Evolutionary conservation across 2,329 filamentous ascomycete species (phyloP), one percentile per base, ranked within the genome.

Genomic region (Fusarium falciforme): DNA sequence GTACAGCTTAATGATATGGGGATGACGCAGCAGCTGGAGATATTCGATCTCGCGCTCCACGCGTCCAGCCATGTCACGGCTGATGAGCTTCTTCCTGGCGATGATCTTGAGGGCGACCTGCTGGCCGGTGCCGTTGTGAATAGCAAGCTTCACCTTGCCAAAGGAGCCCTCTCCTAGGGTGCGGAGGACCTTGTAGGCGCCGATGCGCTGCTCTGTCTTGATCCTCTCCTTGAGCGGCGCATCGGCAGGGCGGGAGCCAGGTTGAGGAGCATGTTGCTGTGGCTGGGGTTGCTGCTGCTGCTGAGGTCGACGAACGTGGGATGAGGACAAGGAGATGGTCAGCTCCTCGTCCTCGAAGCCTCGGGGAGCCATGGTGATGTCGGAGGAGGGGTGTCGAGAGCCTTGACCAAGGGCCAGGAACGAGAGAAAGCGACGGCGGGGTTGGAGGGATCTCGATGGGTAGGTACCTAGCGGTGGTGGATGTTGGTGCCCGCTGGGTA

Each of bases 31-130:
- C 70, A 99, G 87, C 85, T 99, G 96, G 73, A 99, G 89, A 82
- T 99, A 99, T 83, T 98, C 95, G 78, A 99, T 99, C 87, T 99
- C 96, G 77, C 96, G 91, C 87, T 99, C 96, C 73, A 99, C 97
- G 70, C 96, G 91, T 70, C 96, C 96, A 62, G 97, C 95, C 96
- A 99, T 98, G 84, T 99, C 96, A 80, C 96, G 90, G 77, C 95
- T 98, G 78, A 98, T 94, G 80, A 99, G 89, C 87, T 98, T 97
- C 87, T 96, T 96, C 76, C 96, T 91, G 47, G 95, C 94, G 80
- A 99, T 99, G 81, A 98, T 98, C 88, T 99, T 99, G 81, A 99
- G 89, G 31, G 96, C 96, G 60, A 99, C 96, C 85, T 98, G 94
- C 83, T 98, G 95, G 74, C 94, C 94, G 76, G 94, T 98, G 76